Percentiles rank a stretch among this genome's conserved stretches.
Conservation (phyloP, 805 yeast genomes). For the Debaryomyces tyrocola region DNA sequence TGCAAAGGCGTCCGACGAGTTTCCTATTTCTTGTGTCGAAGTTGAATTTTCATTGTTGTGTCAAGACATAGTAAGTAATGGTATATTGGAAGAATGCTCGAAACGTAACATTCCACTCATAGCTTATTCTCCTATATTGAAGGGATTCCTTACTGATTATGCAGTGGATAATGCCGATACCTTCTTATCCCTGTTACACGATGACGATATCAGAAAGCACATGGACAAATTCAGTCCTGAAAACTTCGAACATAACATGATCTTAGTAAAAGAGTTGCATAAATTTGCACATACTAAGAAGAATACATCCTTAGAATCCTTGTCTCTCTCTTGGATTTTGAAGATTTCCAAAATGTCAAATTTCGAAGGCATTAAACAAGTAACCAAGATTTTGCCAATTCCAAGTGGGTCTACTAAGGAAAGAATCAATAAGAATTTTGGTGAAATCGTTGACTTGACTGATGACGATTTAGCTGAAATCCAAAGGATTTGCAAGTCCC, state of each 20-base stretch:
- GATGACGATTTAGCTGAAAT: constrained; percentile 59
- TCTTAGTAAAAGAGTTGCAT: constrained; percentile 48
- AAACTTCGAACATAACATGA: constrained; percentile 52
- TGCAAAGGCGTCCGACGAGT: constrained; percentile 52
- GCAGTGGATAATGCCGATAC: constrained; percentile 38
- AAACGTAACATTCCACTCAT: constrained; percentile 63
- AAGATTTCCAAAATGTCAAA: constrained; percentile 67
- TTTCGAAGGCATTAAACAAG: constrained; percentile 38
- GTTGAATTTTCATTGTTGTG: constrained; percentile 74
- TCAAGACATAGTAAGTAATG: constrained; percentile 61
- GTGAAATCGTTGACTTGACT: constrained; percentile 42
- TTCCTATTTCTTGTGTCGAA: constrained; percentile 69
- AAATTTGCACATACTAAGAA: constrained; percentile 47
- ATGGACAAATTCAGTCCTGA: constrained; percentile 63
- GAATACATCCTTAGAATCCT: constrained; percentile 57
- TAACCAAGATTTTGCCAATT: constrained; percentile 68
- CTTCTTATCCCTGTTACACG: constrained; percentile 45
- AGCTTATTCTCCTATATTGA: constrained; percentile 87
- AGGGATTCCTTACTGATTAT: constrained; percentile 69
- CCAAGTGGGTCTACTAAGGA: constrained; percentile 69
- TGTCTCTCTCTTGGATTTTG: constrained; percentile 44
- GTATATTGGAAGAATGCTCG: constrained; percentile 58
- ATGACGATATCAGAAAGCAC: constrained; percentile 52
- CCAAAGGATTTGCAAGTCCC: constrained; percentile 40
- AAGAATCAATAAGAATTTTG: constrained; percentile 63